A percentile compares a stretch with the other conserved stretches of the same genome.
These are phyloP conservation scores for Phytopythium vexans DNA, from an alignment of 352 stramenopile species.

Conservation along the genomic window DNA sequence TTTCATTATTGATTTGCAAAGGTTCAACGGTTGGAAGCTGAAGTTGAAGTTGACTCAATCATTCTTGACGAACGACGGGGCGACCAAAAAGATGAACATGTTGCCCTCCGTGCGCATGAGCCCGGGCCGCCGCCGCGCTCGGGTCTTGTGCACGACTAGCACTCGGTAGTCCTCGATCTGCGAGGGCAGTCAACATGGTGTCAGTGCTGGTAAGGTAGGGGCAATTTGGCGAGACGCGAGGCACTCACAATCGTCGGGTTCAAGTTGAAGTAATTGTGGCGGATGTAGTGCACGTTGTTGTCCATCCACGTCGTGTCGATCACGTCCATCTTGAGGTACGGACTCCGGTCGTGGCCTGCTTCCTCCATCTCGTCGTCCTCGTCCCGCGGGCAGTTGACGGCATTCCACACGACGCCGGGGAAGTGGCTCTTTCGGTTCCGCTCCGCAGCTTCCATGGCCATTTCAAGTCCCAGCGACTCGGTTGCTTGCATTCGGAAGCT, in stretches of 20 bases:
- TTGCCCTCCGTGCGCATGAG: conserved; percentile 68
- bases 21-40: no score
- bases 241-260: conserved; percentile 73
- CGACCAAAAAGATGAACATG: conserved; percentile 74
- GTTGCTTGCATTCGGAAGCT: conserved; percentile 37
- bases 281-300: conserved; percentile 79
- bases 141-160: conserved; percentile 55
- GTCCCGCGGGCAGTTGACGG: conserved; percentile 18
- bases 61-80: conserved; percentile 63
- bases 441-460: no score
- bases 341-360: conserved; percentile 15
- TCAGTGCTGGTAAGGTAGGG: neutral
- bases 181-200: neutral
- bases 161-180: conserved; percentile 69
- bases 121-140: conserved; percentile 42
- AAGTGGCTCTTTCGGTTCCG: no score
- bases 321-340: conserved; percentile 82
- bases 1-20: no score
- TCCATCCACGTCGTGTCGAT: conserved; percentile 88
- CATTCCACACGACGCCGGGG: conserved; percentile 9
- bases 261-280: conserved; percentile 87
- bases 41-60: no score
- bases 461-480: no score
- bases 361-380: conserved; percentile 12
- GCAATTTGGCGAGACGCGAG: neutral